Conservation (phyloP, 2,329 filamentous ascomycete species). For the Metarhizium humberi region DNA sequence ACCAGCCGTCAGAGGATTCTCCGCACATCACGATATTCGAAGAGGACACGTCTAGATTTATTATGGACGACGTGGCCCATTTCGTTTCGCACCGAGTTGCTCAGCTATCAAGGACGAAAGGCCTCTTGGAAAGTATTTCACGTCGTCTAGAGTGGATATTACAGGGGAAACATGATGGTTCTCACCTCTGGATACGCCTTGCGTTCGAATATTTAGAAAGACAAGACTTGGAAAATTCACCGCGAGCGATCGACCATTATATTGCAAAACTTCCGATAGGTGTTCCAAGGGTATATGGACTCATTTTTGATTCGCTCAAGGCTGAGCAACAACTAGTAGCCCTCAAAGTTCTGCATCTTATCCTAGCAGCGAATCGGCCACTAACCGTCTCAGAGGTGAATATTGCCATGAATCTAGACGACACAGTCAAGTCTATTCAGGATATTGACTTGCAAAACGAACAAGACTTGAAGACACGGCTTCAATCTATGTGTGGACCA, state of each 20-base stretch:
- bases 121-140: slow-evolving; percentile 9
- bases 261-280: slow-evolving; percentile 6
- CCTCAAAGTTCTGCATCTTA: neutral
- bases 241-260: slow-evolving; percentile 8
- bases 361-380: neutral
- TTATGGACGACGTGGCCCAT: slow-evolving; percentile 24
- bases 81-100: slow-evolving; percentile 22
- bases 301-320: neutral
- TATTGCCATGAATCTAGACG: neutral
- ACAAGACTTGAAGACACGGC: slow-evolving; percentile 10
- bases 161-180: slow-evolving; percentile 16
- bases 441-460: neutral
- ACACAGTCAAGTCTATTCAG: neutral
- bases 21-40: neutral
- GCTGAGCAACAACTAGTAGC: neutral
- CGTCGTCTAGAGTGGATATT: slow-evolving; percentile 11
- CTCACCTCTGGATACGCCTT: slow-evolving; percentile 28
- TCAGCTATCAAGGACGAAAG: slow-evolving; percentile 8
- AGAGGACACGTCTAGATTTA: slow-evolving; percentile 7
- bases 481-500: slow-evolving; percentile 17
- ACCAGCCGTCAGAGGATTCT: neutral
- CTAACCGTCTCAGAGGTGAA: neutral
- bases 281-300: neutral
- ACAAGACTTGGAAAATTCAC: slow-evolving; percentile 13
- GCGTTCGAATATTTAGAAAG: slow-evolving; percentile 21